Percentiles rank a stretch among this genome's conserved stretches.
Evolutionary conservation across 2,329 filamentous ascomycete genomes (phyloP).

Genomic region (Thelonectria rubi): DNA sequence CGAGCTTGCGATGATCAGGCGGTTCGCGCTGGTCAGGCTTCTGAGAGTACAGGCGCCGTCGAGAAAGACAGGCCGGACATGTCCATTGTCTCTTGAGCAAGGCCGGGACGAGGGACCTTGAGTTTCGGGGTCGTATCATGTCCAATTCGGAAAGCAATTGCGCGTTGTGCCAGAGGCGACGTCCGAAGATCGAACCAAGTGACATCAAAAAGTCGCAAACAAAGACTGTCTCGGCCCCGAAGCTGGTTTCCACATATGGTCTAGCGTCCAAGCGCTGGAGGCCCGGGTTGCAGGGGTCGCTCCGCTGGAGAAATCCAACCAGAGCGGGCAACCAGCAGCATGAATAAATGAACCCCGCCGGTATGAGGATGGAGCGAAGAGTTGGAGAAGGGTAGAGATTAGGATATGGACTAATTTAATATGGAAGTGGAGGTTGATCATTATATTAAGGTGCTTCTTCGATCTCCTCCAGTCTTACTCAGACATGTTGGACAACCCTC

Average conservation of each 20-base stretch:
- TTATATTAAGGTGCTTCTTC: no score
- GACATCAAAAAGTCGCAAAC: conserved; percentile 11
- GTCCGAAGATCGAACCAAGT: conserved; percentile 22
- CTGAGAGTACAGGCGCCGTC: conserved; percentile 45
- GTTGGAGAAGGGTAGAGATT: no score
- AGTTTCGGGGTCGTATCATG: conserved; percentile 46
- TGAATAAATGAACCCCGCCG: no score
- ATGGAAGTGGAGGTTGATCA: not conserved
- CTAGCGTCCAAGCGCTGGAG: conserved; percentile 30
- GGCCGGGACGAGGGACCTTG: conserved; percentile 30
- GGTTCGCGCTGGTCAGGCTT: conserved; percentile 45
- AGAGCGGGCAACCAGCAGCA: no score
- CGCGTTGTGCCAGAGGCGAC: conserved; percentile 7
- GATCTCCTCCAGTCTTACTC: no score
- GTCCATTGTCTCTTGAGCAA: conserved; percentile 43
- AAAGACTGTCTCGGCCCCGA: not conserved
- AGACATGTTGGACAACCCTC: no score
- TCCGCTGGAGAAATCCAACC: conserved; percentile 6
- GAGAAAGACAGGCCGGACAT: conserved; percentile 45
- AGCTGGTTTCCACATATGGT: conserved; percentile 40
- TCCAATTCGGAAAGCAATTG: conserved; percentile 30
- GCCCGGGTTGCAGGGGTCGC: conserved; percentile 13
- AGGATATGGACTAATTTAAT: no score
- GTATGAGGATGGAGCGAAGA: no score
- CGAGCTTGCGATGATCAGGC: conserved; percentile 69